A percentile compares a stretch with the other conserved stretches of the same genome.
These are phyloP conservation scores for Grosmannia serpens DNA, from an alignment of 2,329 filamentous ascomycete species.

Conservation along the genomic window DNA sequence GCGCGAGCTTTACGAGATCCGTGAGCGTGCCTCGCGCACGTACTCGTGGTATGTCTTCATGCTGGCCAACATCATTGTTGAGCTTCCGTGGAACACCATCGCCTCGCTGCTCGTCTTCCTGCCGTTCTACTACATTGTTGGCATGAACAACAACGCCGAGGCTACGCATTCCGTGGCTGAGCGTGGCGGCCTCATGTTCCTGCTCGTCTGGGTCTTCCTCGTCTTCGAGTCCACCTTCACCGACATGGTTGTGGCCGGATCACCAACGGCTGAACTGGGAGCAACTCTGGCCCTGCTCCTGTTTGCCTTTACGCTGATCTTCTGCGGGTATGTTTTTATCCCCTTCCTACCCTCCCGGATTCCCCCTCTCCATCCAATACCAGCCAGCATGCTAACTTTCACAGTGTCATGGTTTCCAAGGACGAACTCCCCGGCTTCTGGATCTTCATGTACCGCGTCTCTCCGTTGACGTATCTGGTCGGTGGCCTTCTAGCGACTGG, in stretches of 20 bases:
- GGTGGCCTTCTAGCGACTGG: conserved; percentile 56
- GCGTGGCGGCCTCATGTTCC: conserved; percentile 67
- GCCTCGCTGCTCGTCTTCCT: conserved; percentile 37
- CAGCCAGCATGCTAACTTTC: background rate
- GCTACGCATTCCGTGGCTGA: conserved; percentile 48
- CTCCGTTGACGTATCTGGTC: conserved; percentile 43
- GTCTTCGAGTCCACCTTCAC: conserved; percentile 62
- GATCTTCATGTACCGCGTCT: conserved; percentile 50
- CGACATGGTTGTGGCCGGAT: conserved; percentile 57
- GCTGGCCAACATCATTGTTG: conserved; percentile 52
- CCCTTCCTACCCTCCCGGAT: too few relatives aligned
- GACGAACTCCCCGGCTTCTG: conserved; percentile 56
- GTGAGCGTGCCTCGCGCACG: conserved; percentile 51
- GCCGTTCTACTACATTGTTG: conserved; percentile 50
- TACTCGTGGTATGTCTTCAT: conserved; percentile 59
- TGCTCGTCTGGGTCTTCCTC: conserved; percentile 68
- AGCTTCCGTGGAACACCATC: conserved; percentile 51
- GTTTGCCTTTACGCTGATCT: conserved; percentile 43
- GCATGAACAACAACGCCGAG: conserved; percentile 55
- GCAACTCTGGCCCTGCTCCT: conserved; percentile 52
- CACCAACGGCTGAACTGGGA: conserved; percentile 55
- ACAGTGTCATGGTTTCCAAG: conserved; percentile 44
- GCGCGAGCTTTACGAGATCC: conserved; percentile 54
- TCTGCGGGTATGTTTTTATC: conserved; percentile 40
- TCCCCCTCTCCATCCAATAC: background rate